phyloP scores from a whole-genome alignment of 208 protist genomes.

The Leishmania turanica region DNA sequence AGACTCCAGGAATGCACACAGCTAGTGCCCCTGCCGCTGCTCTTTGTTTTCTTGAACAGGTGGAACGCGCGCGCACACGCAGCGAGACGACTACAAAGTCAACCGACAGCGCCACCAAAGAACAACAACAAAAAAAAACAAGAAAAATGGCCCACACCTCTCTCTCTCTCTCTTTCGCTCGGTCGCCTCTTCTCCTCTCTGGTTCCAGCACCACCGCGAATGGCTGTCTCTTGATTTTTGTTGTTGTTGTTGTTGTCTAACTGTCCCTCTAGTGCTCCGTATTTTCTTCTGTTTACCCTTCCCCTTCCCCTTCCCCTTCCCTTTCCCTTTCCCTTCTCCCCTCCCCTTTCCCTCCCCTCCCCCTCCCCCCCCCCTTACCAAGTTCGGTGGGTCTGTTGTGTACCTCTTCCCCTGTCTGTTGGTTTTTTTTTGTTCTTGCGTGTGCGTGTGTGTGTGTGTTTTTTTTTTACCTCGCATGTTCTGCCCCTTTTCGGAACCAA shows the following conservation, averaged over 20 bases:
- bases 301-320: background rate
- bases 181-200: constrained; percentile 1
- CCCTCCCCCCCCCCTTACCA: background rate
- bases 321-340: too few species aligned
- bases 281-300: background rate
- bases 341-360: too few species aligned
- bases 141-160: background rate
- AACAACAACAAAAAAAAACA: too few species aligned
- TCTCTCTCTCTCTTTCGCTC: background rate
- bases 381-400: background rate
- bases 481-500: background rate
- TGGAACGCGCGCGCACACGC: background rate
- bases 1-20: background rate
- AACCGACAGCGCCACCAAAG: background rate
- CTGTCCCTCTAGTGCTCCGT: background rate
- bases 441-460: too few species aligned
- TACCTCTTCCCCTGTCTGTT: background rate
- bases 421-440: background rate
- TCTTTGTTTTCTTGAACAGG: background rate
- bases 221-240: background rate
- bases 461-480: background rate
- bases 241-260: background rate
- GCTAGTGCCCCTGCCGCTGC: background rate
- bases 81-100: background rate
- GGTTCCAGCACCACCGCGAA: background rate